Conservation (phyloP, 2,329 filamentous ascomycete genomes). For the Corynespora cassiicola region DNA sequence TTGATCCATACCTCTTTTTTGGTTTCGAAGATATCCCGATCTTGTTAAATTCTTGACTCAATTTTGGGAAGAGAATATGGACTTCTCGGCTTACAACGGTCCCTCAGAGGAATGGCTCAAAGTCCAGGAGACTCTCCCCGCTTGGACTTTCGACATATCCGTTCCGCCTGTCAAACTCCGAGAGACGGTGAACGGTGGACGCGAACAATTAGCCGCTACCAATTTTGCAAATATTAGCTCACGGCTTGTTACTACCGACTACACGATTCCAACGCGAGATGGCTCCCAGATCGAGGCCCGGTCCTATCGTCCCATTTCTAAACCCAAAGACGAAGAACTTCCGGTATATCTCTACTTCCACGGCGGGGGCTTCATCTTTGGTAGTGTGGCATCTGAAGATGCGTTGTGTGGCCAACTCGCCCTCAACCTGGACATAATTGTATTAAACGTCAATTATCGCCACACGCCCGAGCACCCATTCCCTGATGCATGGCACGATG, state of each 20-base stretch:
- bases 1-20: no score
- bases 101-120: conserved; percentile 42
- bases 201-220: conserved; percentile 26
- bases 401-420: conserved; percentile 58
- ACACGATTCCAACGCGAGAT: conserved; percentile 53
- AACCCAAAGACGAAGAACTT: conserved; percentile 42
- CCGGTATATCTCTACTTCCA: conserved; percentile 59
- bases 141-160: conserved; percentile 25
- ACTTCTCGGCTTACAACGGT: conserved; percentile 38
- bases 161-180: conserved; percentile 20
- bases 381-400: conserved; percentile 61
- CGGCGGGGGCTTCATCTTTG: conserved; percentile 65
- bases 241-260: conserved; percentile 25
- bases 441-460: conserved; percentile 65
- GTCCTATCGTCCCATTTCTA: conserved; percentile 52
- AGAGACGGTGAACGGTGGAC: conserved; percentile 25
- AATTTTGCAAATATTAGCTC: conserved; percentile 25
- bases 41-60: no score
- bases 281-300: conserved; percentile 53
- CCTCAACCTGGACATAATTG: conserved; percentile 49
- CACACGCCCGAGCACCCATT: conserved; percentile 63
- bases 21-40: no score
- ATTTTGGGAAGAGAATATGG: no score
- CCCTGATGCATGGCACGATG: conserved; percentile 61
- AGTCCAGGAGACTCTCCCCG: conserved; percentile 33